Percentiles rank a stretch among this genome's conserved stretches.
Conservation (phyloP, 805 yeast species). For the Candida quercuum region DNA sequence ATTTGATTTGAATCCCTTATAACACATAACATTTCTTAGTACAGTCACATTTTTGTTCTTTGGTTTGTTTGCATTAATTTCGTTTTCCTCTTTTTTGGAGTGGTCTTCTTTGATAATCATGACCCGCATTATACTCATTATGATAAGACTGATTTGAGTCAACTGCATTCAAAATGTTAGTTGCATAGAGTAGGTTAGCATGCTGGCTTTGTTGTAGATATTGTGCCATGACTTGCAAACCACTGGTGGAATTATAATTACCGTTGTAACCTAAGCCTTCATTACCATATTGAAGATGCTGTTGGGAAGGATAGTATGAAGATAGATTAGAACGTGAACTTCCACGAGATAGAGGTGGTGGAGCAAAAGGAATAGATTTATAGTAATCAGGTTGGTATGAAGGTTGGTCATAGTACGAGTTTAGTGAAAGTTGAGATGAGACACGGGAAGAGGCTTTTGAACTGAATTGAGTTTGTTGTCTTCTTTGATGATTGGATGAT, state of each 20-base stretch:
- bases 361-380: conserved; percentile 11
- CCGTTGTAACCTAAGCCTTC: background rate
- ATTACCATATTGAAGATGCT: background rate
- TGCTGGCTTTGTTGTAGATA: conserved; percentile 70
- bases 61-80: too few relatives aligned
- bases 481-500: conserved; percentile 1
- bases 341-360: conserved; percentile 5
- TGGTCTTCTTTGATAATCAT: background rate
- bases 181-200: conserved; percentile 49
- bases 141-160: conserved; percentile 24
- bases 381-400: conserved; percentile 8
- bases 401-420: conserved; percentile 10
- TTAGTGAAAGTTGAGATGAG: conserved; percentile 5
- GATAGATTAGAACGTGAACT: conserved; percentile 5
- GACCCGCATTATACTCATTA: conserved; percentile 14
- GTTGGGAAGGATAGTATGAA: conserved; percentile 1
- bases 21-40: too few relatives aligned
- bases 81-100: background rate
- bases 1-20: too few relatives aligned
- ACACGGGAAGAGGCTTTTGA: conserved; percentile 1
- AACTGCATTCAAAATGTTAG: conserved; percentile 46
- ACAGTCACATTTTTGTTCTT: too few relatives aligned
- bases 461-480: background rate
- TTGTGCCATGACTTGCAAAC: conserved; percentile 75
- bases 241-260: conserved; percentile 30